Conservation (phyloP, 116 monocot species). For the Iris pallida region DNA sequence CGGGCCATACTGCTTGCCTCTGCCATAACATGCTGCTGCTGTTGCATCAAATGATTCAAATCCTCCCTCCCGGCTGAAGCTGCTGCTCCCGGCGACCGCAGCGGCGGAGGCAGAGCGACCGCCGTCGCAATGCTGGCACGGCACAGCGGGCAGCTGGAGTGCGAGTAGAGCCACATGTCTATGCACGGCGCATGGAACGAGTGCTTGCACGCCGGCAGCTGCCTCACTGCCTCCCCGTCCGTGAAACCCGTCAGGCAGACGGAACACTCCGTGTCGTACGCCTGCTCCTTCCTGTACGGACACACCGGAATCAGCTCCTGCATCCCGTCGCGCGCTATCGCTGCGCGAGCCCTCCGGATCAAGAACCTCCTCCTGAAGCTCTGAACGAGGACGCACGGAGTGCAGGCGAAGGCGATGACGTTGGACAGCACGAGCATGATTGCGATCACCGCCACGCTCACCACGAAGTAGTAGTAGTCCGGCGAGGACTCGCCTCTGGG, state of each 20-base stretch:
- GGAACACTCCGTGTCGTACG: background rate
- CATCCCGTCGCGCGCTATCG: background rate
- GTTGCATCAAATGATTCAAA: too few relatives aligned
- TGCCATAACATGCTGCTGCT: too few relatives aligned
- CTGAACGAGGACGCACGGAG: background rate
- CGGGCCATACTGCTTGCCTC: too few relatives aligned
- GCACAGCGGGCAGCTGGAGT: conserved; percentile 13
- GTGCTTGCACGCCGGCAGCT: conserved; percentile 6
- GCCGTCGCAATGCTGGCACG: background rate
- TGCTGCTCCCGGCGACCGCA: background rate
- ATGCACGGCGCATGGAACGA: conserved; percentile 13
- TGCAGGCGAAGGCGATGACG: conserved; percentile 5
- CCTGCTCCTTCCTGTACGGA: background rate
- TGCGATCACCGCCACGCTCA: background rate
- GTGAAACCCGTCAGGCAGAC: conserved; percentile 8
- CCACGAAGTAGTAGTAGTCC: conserved; percentile 9
- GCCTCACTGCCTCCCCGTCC: conserved; percentile 1
- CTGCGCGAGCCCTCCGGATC: background rate
- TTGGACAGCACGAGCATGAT: conserved; percentile 3
- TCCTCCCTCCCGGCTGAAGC: too few relatives aligned
- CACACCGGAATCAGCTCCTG: background rate
- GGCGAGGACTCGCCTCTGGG: background rate
- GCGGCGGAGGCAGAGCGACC: background rate
- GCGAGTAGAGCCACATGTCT: conserved; percentile 13
- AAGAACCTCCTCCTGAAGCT: background rate